Evolutionary conservation across 2,329 filamentous ascomycete species (phyloP).

Genomic region (Alternaria sp.): DNA sequence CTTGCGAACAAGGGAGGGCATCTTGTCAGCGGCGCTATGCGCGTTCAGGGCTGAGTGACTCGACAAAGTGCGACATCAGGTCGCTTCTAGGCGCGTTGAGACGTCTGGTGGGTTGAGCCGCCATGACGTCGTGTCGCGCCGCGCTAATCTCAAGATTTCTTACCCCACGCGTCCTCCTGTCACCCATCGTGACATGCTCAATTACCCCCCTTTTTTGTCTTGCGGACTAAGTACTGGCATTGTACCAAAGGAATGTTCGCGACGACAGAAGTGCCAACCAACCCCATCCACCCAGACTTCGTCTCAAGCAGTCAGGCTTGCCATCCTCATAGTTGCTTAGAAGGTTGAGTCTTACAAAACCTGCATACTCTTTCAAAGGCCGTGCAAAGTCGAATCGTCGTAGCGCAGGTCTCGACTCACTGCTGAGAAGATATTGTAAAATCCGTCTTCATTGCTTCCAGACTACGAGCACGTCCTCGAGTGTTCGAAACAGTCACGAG

Average conservation of each 20-base stretch:
- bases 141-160: not conserved
- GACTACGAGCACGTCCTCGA: not conserved
- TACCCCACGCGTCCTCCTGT: conserved; percentile 7
- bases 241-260: not conserved
- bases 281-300: not conserved
- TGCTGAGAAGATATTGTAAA: not conserved
- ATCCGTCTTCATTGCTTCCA: not conserved
- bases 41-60: conserved; percentile 3
- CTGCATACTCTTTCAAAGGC: not conserved
- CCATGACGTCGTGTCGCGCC: conserved; percentile 8
- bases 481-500: not conserved
- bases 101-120: not conserved
- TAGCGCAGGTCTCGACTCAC: not conserved
- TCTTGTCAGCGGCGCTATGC: conserved; percentile 44
- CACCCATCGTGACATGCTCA: not conserved
- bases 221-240: not conserved
- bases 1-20: conserved; percentile 82
- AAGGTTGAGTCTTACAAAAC: not conserved
- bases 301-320: not conserved
- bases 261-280: not conserved
- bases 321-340: not conserved
- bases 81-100: not conserved
- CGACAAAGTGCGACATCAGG: not conserved
- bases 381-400: not conserved
- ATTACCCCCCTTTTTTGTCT: not conserved